Percentiles rank a stretch among this genome's conserved stretches.
Evolutionary conservation across 1,139 yeast genomes (phyloP).

Genomic region (Hyphopichia buzzinii): DNA sequence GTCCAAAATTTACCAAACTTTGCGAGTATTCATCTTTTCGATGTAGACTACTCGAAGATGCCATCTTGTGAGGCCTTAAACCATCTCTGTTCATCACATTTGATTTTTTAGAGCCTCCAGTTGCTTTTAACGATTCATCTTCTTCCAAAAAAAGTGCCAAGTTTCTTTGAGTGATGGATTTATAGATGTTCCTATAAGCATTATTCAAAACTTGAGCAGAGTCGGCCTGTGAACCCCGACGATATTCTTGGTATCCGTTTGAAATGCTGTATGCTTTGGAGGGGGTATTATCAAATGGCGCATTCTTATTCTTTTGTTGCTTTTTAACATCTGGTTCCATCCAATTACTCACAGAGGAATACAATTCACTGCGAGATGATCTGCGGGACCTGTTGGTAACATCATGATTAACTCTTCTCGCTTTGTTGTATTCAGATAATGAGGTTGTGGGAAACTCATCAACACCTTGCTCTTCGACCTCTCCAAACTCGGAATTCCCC

Average conservation of each 20-base stretch:
- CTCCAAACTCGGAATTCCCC: slow-evolving; percentile 11
- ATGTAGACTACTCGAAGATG: slow-evolving; percentile 4
- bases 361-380: slow-evolving; percentile 43
- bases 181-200: slow-evolving; percentile 34
- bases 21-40: slow-evolving; percentile 8
- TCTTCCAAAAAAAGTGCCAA: slow-evolving; percentile 19
- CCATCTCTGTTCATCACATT: slow-evolving; percentile 6
- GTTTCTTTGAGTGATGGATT: slow-evolving; percentile 37
- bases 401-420: slow-evolving; percentile 2
- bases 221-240: not conserved
- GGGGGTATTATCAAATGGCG: not conserved
- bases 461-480: slow-evolving; percentile 9
- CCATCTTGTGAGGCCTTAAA: slow-evolving; percentile 3
- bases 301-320: not conserved
- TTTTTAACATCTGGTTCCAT: slow-evolving; percentile 34
- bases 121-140: not conserved
- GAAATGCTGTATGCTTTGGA: slow-evolving; percentile 3
- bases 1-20: slow-evolving; percentile 5
- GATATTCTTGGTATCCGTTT: slow-evolving; percentile 2
- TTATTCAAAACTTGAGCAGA: slow-evolving; percentile 20
- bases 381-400: slow-evolving; percentile 23
- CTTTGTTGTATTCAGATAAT: slow-evolving; percentile 34
- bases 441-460: slow-evolving; percentile 37
- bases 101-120: slow-evolving; percentile 4
- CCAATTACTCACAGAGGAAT: slow-evolving; percentile 43